A percentile compares a stretch with the other conserved stretches of the same genome.
Conservation (phyloP, 257 asterid species). For the Fraxinus americana region DNA sequence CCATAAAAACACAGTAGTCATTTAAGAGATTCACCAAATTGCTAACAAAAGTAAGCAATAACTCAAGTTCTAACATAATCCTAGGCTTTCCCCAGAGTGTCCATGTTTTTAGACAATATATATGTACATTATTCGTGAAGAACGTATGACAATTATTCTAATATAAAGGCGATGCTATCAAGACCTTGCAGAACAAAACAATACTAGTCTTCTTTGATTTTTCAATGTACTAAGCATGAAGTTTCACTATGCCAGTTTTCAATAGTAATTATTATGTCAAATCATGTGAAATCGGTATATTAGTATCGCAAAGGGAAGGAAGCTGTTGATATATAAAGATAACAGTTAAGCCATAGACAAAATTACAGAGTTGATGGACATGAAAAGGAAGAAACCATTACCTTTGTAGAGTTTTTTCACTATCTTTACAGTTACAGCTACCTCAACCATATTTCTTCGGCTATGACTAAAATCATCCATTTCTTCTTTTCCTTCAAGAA, state of each 20-base stretch:
- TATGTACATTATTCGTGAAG: not conserved
- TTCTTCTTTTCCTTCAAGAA: constrained; percentile 54
- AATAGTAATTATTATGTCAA: not conserved
- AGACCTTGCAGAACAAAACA: not conserved
- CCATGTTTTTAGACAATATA: not conserved
- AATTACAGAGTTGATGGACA: not conserved
- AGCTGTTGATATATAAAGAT: not conserved
- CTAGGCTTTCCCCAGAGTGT: not conserved
- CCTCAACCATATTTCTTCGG: constrained; percentile 65
- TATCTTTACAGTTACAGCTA: constrained; percentile 47
- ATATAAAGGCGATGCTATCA: not conserved
- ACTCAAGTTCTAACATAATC: not conserved
- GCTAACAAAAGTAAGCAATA: not conserved
- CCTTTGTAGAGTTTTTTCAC: constrained; percentile 59
- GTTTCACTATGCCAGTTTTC: not conserved
- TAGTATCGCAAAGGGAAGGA: not conserved
- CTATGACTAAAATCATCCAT: constrained; percentile 48
- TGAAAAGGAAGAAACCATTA: constrained; percentile 1
- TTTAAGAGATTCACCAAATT: not conserved
- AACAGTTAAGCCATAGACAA: not conserved
- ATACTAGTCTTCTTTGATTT: not conserved
- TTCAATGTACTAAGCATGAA: not conserved
- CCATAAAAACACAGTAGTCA: not conserved
- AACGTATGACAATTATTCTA: not conserved
- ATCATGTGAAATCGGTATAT: not conserved